Percentiles rank a stretch among this genome's conserved stretches.
These are phyloP conservation scores for Neonectria punicea DNA, from an alignment of 2,329 filamentous ascomycete genomes.

Conservation along the genomic window DNA sequence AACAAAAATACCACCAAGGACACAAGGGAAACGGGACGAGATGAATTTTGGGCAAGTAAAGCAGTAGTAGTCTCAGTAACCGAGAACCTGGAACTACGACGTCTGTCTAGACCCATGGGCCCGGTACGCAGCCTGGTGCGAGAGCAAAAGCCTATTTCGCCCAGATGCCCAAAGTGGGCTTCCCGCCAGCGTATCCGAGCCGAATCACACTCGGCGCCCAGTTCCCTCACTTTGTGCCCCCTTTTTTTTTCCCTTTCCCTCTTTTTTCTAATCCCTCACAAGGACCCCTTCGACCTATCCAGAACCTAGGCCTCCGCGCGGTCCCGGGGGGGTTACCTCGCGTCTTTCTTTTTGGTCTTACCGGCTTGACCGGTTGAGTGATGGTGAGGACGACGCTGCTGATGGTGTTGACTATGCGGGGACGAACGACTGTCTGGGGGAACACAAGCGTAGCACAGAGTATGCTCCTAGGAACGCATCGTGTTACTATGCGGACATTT, in stretches of 20 bases:
- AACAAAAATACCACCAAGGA: background rate
- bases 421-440: background rate
- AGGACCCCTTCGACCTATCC: slow-evolving; percentile 7
- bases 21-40: background rate
- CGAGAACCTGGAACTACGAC: background rate
- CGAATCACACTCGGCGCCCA: background rate
- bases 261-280: background rate
- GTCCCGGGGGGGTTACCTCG: background rate
- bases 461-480: background rate
- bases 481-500: background rate
- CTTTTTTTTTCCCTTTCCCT: background rate
- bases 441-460: background rate
- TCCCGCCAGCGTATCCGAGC: background rate
- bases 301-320: slow-evolving; percentile 12
- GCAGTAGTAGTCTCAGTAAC: too few species aligned
- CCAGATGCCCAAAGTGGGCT: background rate
- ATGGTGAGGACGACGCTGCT: background rate
- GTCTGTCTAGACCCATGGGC: background rate
- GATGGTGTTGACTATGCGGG: background rate
- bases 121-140: background rate
- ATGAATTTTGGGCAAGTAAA: background rate
- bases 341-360: background rate
- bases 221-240: slow-evolving; percentile 1
- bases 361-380: background rate
- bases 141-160: slow-evolving; percentile 4